These are phyloP conservation scores for Tetrastigma voinierianum DNA, from an alignment of 164 flowering plant species.

Conservation along the genomic window DNA sequence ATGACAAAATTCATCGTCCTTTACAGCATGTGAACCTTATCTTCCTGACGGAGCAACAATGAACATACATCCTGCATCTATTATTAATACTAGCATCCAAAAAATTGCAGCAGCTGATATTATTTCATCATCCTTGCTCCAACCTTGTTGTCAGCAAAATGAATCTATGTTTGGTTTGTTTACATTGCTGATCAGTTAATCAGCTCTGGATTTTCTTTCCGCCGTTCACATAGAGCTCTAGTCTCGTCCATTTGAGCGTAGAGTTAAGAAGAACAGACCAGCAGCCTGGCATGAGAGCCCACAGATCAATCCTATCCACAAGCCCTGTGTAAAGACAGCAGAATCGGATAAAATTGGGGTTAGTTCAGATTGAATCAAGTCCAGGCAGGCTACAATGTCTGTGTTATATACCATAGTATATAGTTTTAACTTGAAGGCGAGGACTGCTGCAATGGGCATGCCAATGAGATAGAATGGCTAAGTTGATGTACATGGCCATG, in stretches of 20 bases:
- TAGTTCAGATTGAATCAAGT: background rate
- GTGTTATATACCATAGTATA: conserved; percentile 54
- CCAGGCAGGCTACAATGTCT: background rate
- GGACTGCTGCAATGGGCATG: conserved; percentile 59
- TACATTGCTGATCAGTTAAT: too few species aligned
- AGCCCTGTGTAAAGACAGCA: conserved; percentile 46
- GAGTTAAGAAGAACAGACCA: conserved; percentile 46
- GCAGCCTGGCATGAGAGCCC: conserved; percentile 57
- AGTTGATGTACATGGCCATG: conserved; percentile 67
- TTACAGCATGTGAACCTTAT: too few species aligned
- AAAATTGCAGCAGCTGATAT: too few species aligned
- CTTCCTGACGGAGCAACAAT: too few species aligned
- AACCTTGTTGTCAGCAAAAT: too few species aligned
- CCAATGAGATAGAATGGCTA: conserved; percentile 77
- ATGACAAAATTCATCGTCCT: too few species aligned
- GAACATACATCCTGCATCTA: too few species aligned
- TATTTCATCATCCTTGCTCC: too few species aligned
- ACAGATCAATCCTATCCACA: conserved; percentile 79
- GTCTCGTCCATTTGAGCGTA: conserved; percentile 42
- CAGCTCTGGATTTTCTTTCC: conserved; percentile 6
- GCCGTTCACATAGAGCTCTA: conserved; percentile 26
- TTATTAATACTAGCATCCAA: too few species aligned
- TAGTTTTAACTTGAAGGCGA: conserved; percentile 49
- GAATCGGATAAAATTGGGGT: background rate
- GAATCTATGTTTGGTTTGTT: too few species aligned